These are phyloP conservation scores for Tremellales sp. DNA, from an alignment of 1,284 basidiomycete species.

Conservation along the genomic window DNA sequence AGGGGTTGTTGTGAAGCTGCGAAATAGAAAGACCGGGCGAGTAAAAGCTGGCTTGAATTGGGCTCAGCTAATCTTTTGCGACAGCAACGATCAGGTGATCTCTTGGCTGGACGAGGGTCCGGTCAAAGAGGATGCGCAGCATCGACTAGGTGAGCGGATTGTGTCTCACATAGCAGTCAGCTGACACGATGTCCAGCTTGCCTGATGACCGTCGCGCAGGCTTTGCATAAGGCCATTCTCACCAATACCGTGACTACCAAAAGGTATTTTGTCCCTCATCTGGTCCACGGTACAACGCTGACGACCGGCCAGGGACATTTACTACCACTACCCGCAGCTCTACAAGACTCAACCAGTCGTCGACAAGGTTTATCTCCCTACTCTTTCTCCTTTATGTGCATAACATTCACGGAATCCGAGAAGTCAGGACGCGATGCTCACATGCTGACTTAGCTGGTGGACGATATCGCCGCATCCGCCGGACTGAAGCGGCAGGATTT, in stretches of 20 bases:
- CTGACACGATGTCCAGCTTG: conserved; percentile 18
- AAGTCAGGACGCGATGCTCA: too few relatives aligned
- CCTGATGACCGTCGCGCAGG: conserved; percentile 25
- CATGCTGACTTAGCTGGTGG: conserved; percentile 61
- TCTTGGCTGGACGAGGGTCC: conserved; percentile 26
- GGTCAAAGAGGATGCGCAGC: conserved; percentile 8
- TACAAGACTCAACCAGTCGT: conserved; percentile 71
- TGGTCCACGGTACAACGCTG: conserved; percentile 1
- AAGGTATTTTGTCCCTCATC: conserved; percentile 19
- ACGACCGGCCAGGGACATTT: conserved; percentile 64
- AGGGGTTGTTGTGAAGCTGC: conserved; percentile 7
- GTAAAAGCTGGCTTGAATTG: not conserved
- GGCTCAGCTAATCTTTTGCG: not conserved
- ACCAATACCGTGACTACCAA: conserved; percentile 27
- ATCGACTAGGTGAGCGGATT: conserved; percentile 18
- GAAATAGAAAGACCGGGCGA: conserved; percentile 20
- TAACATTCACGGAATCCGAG: not conserved
- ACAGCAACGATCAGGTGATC: conserved; percentile 25
- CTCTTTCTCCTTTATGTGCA: not conserved
- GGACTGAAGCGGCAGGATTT: conserved; percentile 67
- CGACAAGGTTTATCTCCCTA: conserved; percentile 56
- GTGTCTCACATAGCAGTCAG: not conserved
- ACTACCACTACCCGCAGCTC: conserved; percentile 72
- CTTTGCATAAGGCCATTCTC: conserved; percentile 36
- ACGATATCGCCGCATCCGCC: conserved; percentile 80